Base-by-base conservation (phyloP, 306 rosid genomes). In the Castanea crenata region DNA sequence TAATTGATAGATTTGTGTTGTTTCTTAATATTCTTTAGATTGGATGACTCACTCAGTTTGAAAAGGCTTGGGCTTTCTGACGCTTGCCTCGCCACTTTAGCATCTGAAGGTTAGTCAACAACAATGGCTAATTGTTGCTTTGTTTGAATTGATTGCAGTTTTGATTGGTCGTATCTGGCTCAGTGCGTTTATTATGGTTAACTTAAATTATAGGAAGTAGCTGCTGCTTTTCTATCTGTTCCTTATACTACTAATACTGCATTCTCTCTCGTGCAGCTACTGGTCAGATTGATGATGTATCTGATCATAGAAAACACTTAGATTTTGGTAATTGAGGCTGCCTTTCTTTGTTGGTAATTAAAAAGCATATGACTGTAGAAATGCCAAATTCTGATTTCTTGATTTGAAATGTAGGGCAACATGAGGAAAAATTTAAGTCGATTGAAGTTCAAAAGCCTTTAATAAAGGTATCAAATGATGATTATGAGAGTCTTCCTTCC, bases 61-160 rank as follows among this genome's bases (percentile, higher is more conserved):
- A 83, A 89, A 74, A 85, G 76, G 78, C 90, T 91, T 55, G 97
- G 98, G 78, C 83, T 92, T 70, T 94, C 97, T 5, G 94, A 91
- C 84, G 97, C 91, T 52, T 87, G 93, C 70, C 90, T 94, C 29
- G 97, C 96, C 27, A 87, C 91, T 52, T 83, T 92, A 78, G 97
- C 97, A 83, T 91, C 88, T 56, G 87, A 87, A 91, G 94, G 98
- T 94, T 15, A 25, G 74, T 34, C 49, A 67, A 67, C 19, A 65
- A 32, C 16, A 18, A 32, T 19, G 18, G 71, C 15, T 16, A 67
- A 16, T 3, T 58, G 31, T 58, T 59, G 32, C 13, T 62, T 29
- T 27, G 5, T 27, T 25, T 63, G 41, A 32, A 63, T 25, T 25
- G 15, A 15, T 29, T 63, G 69, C n/a, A 15, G 9, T 29, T 63